Base-by-base conservation (phyloP, 768 basidiomycete genomes). In the Auriscalpium microsporum region DNA sequence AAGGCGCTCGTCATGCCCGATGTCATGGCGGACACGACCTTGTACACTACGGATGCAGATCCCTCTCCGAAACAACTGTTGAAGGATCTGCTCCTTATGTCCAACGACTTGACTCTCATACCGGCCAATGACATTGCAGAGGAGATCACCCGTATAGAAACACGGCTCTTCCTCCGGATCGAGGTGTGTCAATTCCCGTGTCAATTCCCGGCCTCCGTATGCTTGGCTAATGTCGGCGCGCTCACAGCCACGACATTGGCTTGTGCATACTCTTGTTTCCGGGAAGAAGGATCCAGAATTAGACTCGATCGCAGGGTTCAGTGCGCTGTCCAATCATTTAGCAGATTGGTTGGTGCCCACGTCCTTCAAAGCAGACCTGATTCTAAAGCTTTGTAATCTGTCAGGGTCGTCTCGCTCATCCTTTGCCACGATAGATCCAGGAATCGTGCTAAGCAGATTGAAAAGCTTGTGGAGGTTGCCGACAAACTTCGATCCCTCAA, bases 381-480 rank as follows among this genome's bases (percentile, higher is more conserved):
- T 47, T 49, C 59, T 48, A 14, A 14, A n/a, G 17, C 42, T 54
- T 40, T 53, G 52, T 54, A 48, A 53, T 49, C 19, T 16, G 42
- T 14, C 58, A 95, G 94, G 93, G 90, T 94, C 50, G 83, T 87
- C 9, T 93, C 93, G 14, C 72, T 98, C 55, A 93, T 99, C 52
- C 73, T 98, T 13, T 89, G 89, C 55, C 91, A 94, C 56, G 86
- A 91, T 62, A 86, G 84, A 62, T 75, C 84, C 33, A 84, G 81
- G 67, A 68, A 76, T 45, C 84, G 95, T 44, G 88, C 86, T 4
- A 81, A 77, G 56, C 85, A 93, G 62, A 87, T 94, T 56, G 92
- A 96, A 66, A 90, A 90, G 65, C 85, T 98, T 56, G 83, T 93
- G 23, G 83, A 87, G 49, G 82, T 98, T 59, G 91, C 90, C 1